Evolutionary conservation across 495 filamentous ascomycete genomes (phyloP), one percentile per base, ranked within the genome.

Genomic region (Penicillium paradoxum): DNA sequence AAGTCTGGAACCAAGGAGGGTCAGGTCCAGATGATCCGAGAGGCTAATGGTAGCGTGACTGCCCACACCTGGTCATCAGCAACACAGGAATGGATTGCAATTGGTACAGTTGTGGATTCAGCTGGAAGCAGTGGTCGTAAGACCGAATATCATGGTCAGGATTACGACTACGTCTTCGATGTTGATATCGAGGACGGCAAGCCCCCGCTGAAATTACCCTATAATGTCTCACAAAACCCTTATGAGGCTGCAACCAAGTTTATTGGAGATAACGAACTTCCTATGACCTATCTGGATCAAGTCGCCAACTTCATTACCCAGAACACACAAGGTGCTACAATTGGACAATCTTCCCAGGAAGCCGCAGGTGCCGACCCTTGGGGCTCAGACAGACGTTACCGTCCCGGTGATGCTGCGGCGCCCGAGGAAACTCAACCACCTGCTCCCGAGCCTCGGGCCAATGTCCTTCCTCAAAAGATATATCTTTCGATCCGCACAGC

Each of bases 91-190:
- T 99, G 93, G 93, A 79, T 89, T 45, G 86, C 85, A 51, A 84
- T 98, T 3, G 93, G 93, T 43, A 96, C 90, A 0, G 95, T 97
- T 14, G 93, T 99, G 15, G 91, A 95, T 52, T 83, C 89, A 2
- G 86, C 84, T 30, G 92, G 86, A 29, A 93, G 89, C 64, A 89
- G 83, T 53, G 86, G 88, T 3, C 78, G 78, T 40, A 89, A 88
- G 65, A 83, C 78, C 11, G 73, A 85, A 37, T 88, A 91, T 63
- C 67, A 85, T 2, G 95, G 95, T 19, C 83, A 91, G 65, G 89
- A 96, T 49, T 99, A 95, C 65, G 95, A 99, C 60, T 97, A 89
- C 66, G 95, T 99, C 43, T 99, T 97, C 57, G 92, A 97, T 63
- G 93, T 99, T 22, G 95, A 97, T 60, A 92, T 97, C 51, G 88